These are phyloP conservation scores for Globisporangium acanthophoron DNA, from an alignment of 352 stramenopile species.

Conservation along the genomic window DNA sequence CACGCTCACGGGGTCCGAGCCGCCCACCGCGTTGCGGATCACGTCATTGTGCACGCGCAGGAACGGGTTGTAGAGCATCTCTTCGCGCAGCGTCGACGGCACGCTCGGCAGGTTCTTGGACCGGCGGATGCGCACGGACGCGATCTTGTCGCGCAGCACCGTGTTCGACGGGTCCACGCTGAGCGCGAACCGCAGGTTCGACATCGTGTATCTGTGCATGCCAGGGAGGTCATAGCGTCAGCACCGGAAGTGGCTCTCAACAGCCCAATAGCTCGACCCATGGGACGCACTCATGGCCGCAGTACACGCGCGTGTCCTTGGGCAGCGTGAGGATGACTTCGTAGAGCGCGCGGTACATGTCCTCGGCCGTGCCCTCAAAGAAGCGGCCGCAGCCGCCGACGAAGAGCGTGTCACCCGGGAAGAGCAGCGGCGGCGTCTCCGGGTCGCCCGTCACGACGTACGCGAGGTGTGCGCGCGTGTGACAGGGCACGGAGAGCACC, in stretches of 20 bases:
- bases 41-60: conserved; percentile 78
- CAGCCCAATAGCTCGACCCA: no score
- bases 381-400: conserved; percentile 80
- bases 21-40: conserved; percentile 76
- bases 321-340: conserved; percentile 83
- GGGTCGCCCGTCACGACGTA: conserved; percentile 82
- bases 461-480: conserved; percentile 80
- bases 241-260: no score
- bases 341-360: conserved; percentile 88
- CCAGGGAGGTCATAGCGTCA: not conserved
- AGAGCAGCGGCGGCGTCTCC: conserved; percentile 71
- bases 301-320: conserved; percentile 87
- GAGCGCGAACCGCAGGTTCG: conserved; percentile 91
- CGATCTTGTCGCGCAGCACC: conserved; percentile 82
- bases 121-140: conserved; percentile 65
- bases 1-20: conserved; percentile 71
- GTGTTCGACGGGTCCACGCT: conserved; percentile 91
- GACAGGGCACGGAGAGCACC: conserved; percentile 75
- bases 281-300: conserved; percentile 67
- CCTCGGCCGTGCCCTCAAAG: conserved; percentile 84
- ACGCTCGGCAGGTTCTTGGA: conserved; percentile 89
- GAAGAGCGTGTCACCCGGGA: conserved; percentile 88
- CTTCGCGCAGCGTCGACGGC: conserved; percentile 82
- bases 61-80: conserved; percentile 88
- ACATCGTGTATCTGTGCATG: conserved; percentile 78